Evolutionary conservation across 257 asterid genomes (phyloP), one percentile per base, ranked within the genome.

Genomic region (Ilex aquifolium): DNA sequence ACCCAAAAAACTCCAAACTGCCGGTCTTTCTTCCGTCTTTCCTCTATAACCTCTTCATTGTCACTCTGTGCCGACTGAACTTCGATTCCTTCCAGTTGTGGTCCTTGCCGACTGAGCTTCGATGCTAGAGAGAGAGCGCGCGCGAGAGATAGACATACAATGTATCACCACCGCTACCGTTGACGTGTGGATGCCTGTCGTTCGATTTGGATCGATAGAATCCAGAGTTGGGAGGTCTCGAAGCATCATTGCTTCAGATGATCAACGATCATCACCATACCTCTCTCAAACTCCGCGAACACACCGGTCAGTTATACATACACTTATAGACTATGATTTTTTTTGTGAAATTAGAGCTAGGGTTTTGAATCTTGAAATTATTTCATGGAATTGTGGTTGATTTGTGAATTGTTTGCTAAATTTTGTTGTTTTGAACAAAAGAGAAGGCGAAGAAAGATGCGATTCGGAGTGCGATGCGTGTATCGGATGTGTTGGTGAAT

Each of bases 401-500:
- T 21, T 21, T 21, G 27, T 21, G 27, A 21, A 21, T 21, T 21
- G 27, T 21, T 21, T 0, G 27, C 27, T 21, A 21, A 21, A 21
- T 21, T 21, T 21, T 21, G 27, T 21, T 21, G 27, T 21, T 21
- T 21, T 21, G 27, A 21, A 21, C 27, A 0, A 21, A 21, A 89
- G 97, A 88, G 71, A 86, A 76, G 71, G 81, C 90, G 0, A 91
- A 86, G 87, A 91, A 76, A 69, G 88, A 88, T 59, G 92, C 97
- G 2, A 76, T 85, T 48, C 63, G 72, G 14, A 72, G 31, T 57
- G 95, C 95, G 7, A 58, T 46, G 29, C 82, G 74, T 3, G 95
- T 88, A 32, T 82, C 96, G 1, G 82, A 84, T 56, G 79, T 78
- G 63, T 50, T 91, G 75, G 95, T 91, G 80, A 81, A 83, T 50